phyloP scores from a whole-genome alignment of 345 rosid genomes.

The Citrus australasica region DNA sequence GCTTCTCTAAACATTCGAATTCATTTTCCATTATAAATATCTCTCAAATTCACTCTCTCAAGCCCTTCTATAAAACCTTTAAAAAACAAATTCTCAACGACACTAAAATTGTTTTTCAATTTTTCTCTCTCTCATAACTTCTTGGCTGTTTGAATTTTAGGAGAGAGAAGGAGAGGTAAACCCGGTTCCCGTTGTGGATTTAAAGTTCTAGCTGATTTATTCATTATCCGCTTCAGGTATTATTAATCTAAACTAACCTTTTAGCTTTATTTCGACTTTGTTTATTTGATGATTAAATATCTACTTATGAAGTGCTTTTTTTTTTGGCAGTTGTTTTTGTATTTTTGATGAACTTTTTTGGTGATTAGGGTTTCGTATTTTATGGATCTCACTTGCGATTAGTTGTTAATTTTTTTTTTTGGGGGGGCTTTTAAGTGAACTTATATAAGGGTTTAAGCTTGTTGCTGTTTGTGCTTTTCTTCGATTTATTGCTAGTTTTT shows the following conservation, averaged over 20 bases:
- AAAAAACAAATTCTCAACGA: background rate
- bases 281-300: slow-evolving; percentile 8
- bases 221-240: slow-evolving; percentile 18
- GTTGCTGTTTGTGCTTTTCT: background rate
- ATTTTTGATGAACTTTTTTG: background rate
- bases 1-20: slow-evolving; percentile 69
- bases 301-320: slow-evolving; percentile 13
- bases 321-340: slow-evolving; percentile 5
- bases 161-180: slow-evolving; percentile 9
- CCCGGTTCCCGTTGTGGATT: slow-evolving; percentile 17
- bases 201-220: background rate
- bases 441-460: background rate
- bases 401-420: background rate
- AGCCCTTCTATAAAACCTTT: background rate
- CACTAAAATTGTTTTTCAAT: background rate
- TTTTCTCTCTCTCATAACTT: background rate
- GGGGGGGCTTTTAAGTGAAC: background rate
- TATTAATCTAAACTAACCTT: background rate
- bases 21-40: background rate
- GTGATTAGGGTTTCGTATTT: background rate
- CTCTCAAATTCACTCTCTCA: background rate
- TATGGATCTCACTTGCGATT: background rate
- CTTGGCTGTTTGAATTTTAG: background rate
- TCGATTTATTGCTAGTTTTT: background rate
- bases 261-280: background rate